Evolutionary conservation across 2,329 filamentous ascomycete genomes (phyloP).

Genomic region (Colletotrichum sidae): DNA sequence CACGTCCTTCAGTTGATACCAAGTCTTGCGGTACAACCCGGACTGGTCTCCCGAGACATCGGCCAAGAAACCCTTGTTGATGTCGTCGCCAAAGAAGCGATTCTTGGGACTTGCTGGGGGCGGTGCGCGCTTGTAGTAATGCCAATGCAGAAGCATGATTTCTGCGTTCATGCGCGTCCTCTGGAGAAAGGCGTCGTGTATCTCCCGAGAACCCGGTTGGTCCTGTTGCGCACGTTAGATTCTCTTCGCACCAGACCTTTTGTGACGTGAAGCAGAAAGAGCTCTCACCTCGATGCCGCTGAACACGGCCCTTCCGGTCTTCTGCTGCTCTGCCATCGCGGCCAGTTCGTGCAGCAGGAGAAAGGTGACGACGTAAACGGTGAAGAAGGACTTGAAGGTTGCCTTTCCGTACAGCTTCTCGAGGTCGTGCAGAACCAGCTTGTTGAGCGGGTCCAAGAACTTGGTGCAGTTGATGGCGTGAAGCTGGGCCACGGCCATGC

Average conservation of each 20-base stretch:
- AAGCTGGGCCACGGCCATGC: constrained; percentile 59
- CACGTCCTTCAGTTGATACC: background rate
- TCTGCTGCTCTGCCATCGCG: constrained; percentile 1
- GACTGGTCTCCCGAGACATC: constrained; percentile 4
- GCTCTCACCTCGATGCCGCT: constrained; percentile 4
- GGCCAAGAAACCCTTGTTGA: constrained; percentile 16
- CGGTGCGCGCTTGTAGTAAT: constrained; percentile 52
- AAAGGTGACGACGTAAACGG: constrained; percentile 54
- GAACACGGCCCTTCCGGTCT: background rate
- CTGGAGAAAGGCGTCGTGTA: background rate
- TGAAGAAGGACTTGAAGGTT: constrained; percentile 43
- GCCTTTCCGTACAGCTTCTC: constrained; percentile 42
- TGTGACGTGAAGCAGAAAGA: background rate
- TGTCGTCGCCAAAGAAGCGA: constrained; percentile 9
- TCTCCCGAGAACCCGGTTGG: background rate
- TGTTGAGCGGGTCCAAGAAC: constrained; percentile 49
- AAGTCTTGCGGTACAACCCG: background rate
- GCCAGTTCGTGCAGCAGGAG: constrained; percentile 50
- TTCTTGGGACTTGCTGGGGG: background rate
- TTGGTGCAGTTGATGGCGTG: constrained; percentile 54
- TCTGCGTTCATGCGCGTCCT: constrained; percentile 57
- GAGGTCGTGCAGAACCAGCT: constrained; percentile 49
- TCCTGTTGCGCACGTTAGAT: background rate
- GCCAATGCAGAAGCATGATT: constrained; percentile 61
- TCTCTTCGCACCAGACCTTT: background rate